Evolutionary conservation across 2,329 filamentous ascomycete genomes (phyloP).

Genomic region (Colletotrichum sp.): DNA sequence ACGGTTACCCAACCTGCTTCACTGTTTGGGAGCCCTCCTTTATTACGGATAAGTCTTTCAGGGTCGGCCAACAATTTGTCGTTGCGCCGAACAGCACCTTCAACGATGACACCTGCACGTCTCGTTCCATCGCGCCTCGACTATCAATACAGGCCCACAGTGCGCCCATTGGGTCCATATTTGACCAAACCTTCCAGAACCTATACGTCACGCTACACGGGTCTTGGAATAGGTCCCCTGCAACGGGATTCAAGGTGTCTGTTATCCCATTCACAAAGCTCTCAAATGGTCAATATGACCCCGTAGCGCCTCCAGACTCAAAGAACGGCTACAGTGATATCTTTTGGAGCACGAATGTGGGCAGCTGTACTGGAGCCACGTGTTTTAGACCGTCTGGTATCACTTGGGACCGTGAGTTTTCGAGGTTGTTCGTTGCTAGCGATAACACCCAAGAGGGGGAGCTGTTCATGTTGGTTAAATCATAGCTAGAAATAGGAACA

Average conservation of each 20-base stretch:
- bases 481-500: not conserved
- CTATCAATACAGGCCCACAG: constrained; percentile 63
- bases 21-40: constrained; percentile 54
- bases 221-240: constrained; percentile 52
- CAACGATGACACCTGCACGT: constrained; percentile 38
- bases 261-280: constrained; percentile 35
- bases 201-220: constrained; percentile 68
- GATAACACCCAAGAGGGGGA: constrained; percentile 27
- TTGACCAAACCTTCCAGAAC: constrained; percentile 54
- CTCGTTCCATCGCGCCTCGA: constrained; percentile 41
- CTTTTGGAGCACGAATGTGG: constrained; percentile 35
- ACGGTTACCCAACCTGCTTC: constrained; percentile 68
- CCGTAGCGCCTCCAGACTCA: constrained; percentile 32
- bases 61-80: constrained; percentile 41
- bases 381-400: constrained; percentile 29
- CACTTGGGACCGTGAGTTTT: constrained; percentile 24
- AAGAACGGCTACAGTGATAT: constrained; percentile 34
- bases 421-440: constrained; percentile 27
- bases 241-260: constrained; percentile 43
- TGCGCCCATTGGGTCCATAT: constrained; percentile 66
- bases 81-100: constrained; percentile 37
- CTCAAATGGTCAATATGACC: constrained; percentile 30
- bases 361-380: constrained; percentile 27
- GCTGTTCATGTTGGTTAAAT: constrained; percentile 23
- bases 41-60: constrained; percentile 33